A percentile compares a stretch with the other conserved stretches of the same genome.
phyloP scores from a whole-genome alignment of 2,329 filamentous ascomycete species.

The Coniochaeta sp. region DNA sequence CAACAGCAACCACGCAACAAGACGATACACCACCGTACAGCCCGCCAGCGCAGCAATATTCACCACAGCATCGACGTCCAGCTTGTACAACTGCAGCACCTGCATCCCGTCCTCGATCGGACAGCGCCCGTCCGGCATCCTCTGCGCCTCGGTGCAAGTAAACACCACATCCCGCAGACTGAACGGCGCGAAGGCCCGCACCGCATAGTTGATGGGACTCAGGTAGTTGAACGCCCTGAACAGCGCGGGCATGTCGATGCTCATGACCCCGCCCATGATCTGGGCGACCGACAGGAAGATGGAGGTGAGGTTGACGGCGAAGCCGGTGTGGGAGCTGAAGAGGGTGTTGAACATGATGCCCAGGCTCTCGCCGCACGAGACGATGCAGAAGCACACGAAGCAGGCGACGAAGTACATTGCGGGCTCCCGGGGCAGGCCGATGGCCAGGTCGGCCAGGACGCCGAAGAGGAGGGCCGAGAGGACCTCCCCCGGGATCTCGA shows the following conservation, averaged over 20 bases:
- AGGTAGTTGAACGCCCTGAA: slow-evolving; percentile 65
- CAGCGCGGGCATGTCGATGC: slow-evolving; percentile 59
- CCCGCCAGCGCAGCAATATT: slow-evolving; percentile 57
- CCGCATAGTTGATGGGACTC: slow-evolving; percentile 61
- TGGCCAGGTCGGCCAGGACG: slow-evolving; percentile 54
- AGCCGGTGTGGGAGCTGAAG: slow-evolving; percentile 60
- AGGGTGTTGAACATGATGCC: slow-evolving; percentile 77
- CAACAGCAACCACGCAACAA: slow-evolving; percentile 54
- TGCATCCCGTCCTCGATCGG: slow-evolving; percentile 59
- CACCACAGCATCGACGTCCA: slow-evolving; percentile 52
- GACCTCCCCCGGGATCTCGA: slow-evolving; percentile 68
- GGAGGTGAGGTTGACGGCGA: slow-evolving; percentile 66
- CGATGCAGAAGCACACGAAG: slow-evolving; percentile 65
- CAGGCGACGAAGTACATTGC: slow-evolving; percentile 60
- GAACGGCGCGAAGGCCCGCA: slow-evolving; percentile 60
- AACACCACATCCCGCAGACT: slow-evolving; percentile 54
- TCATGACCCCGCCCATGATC: slow-evolving; percentile 64
- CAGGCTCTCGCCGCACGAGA: slow-evolving; percentile 66
- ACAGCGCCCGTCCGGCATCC: slow-evolving; percentile 52
- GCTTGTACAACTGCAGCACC: slow-evolving; percentile 58
- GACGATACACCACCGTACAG: slow-evolving; percentile 56
- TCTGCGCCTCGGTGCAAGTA: slow-evolving; percentile 54
- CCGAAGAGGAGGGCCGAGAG: slow-evolving; percentile 58
- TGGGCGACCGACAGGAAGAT: slow-evolving; percentile 64
- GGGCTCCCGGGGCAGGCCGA: slow-evolving; percentile 54